A percentile compares a stretch with the other conserved stretches of the same genome.
Evolutionary conservation across 108 stramenopile genomes (phyloP).

Genomic region (Aurantiochytrium sp.): DNA sequence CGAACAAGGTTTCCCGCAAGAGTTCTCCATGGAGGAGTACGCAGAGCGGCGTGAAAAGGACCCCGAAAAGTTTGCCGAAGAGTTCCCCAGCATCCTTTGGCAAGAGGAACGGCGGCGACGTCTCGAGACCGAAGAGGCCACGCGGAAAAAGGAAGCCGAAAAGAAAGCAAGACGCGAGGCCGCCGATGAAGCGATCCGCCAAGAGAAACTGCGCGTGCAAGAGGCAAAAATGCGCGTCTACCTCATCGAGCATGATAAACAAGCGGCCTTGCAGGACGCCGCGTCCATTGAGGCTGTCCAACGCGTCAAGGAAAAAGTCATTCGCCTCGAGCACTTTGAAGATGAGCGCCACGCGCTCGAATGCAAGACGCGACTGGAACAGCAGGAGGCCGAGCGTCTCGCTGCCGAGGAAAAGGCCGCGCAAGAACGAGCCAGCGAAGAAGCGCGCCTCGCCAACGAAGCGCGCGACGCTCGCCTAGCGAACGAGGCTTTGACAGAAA

Average conservation of each 20-base stretch:
- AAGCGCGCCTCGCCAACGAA: neutral
- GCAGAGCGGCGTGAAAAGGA: neutral
- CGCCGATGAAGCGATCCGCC: neutral
- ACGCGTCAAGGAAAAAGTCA: neutral
- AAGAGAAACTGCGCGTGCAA: neutral
- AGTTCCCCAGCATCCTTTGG: neutral
- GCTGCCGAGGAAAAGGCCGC: neutral
- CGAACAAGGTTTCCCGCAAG: neutral
- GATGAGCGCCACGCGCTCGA: neutral
- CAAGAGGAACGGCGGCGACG: neutral
- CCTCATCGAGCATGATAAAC: neutral
- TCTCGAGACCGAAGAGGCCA: neutral
- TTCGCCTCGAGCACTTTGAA: neutral
- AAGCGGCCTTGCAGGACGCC: neutral
- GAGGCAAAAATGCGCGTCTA: neutral
- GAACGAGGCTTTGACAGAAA: neutral
- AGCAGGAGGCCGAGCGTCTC: neutral
- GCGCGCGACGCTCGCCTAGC: neutral
- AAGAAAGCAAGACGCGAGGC: no score
- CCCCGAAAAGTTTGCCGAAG: neutral
- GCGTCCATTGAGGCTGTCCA: neutral
- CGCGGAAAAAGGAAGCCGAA: neutral
- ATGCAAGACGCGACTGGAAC: neutral
- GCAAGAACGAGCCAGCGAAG: neutral
- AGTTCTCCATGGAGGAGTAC: neutral